Evolutionary conservation across 768 basidiomycete genomes (phyloP), one percentile per base, ranked within the genome.

Genomic region (Boletus pseudopeckii): DNA sequence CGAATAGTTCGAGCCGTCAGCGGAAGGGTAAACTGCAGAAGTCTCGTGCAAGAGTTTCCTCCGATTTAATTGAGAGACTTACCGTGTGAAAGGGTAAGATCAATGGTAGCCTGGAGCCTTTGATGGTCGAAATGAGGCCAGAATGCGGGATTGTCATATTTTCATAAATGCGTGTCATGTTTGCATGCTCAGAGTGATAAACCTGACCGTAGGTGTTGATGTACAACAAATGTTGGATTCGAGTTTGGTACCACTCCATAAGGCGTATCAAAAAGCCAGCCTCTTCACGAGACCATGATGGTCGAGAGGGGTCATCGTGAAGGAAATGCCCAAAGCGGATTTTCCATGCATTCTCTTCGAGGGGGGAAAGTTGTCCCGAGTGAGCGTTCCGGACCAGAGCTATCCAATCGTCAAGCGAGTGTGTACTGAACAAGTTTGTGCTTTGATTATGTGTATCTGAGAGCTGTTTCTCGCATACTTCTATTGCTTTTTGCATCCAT

Each of bases 81-180:
- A 78, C 77, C 24, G 77, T 77, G 47, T 80, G 77, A 62, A 80
- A 80, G 1, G 79, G 79, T 7, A 80, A 56, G 18, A 80, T 74
- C 26, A 73, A 69, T 2, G 77, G 76, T 7, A 76, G 61, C 5
- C 61, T 65, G 13, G 70, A 72, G 17, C 63, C 50, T 48, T 63
- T 63, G 38, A 75, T 62, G 41, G 57, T 48, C 22, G 58, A 53
- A 45, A 65, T 38, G 45, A 68, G 48, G 49, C 49, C 38, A 32
- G 61, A 57, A 41, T 56, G 41, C 49, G 63, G 65, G n/a, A 61
- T 59, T 9, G 43, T 41, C 46, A 43, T 49, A 39, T 36, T 54
- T 50, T 43, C 54, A 37, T 44, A 52, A n/a, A 48, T 49, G 30
- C 34, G 52, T 30, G 56, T 45, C 43, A 26, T 45, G 41, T 34